Percentiles rank a stretch among this genome's conserved stretches.
Evolutionary conservation across 345 rosid species (phyloP).

Genomic region (Cardiospermum halicacabum): DNA sequence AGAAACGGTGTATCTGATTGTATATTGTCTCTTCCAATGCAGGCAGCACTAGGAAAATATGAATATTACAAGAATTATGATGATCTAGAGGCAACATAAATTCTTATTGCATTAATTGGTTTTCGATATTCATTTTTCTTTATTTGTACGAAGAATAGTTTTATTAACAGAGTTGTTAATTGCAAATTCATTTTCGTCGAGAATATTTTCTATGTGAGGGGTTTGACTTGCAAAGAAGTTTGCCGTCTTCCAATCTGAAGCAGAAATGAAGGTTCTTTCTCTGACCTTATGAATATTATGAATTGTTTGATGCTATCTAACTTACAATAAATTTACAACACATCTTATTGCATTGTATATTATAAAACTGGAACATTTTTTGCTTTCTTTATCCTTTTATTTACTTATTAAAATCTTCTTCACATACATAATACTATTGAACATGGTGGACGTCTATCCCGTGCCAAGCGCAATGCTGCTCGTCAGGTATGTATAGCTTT

Average conservation of each 20-base stretch:
- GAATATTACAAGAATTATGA: constrained; percentile 88
- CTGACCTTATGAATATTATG: constrained; percentile 3
- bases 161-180: constrained; percentile 17
- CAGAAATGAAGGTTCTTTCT: constrained; percentile 77
- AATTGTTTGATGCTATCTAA: not conserved
- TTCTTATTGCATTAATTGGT: not conserved
- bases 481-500: constrained; percentile 56
- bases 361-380: not conserved
- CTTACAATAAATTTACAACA: too few species aligned
- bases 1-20: not conserved
- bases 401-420: too few species aligned
- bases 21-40: constrained; percentile 20
- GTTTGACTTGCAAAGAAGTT: constrained; percentile 89
- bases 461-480: constrained; percentile 86
- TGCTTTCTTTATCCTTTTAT: too few species aligned
- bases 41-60: constrained; percentile 86
- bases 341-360: too few species aligned
- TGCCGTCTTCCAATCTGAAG: constrained; percentile 74
- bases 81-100: constrained; percentile 68
- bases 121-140: not conserved
- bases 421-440: constrained; percentile 91
- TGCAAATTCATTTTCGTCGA: constrained; percentile 79
- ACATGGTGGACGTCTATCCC: constrained; percentile 96
- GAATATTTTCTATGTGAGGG: constrained; percentile 90
- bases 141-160: too few species aligned